These are phyloP conservation scores for Heterobasidion irregulare DNA, from an alignment of 1,284 basidiomycete genomes.

Conservation along the genomic window DNA sequence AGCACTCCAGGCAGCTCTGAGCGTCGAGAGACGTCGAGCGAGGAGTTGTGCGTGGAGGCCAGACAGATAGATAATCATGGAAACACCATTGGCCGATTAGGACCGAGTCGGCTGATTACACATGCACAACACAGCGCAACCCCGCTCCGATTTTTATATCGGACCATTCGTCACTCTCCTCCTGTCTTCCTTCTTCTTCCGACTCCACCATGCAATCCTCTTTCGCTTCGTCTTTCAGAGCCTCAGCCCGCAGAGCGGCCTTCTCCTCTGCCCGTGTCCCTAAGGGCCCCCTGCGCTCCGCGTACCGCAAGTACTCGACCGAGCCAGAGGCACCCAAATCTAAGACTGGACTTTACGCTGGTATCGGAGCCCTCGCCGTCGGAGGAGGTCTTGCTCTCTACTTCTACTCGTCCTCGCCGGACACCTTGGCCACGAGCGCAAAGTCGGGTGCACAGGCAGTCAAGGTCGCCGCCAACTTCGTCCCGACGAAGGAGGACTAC, in stretches of 20 bases:
- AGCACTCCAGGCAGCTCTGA: not conserved
- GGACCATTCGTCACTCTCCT: not conserved
- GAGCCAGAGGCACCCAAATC: constrained; percentile 34
- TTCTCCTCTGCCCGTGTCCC: constrained; percentile 25
- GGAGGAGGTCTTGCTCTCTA: constrained; percentile 45
- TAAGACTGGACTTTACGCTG: constrained; percentile 46
- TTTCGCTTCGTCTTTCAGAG: constrained; percentile 33
- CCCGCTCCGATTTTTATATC: not conserved
- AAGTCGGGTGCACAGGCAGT: constrained; percentile 53
- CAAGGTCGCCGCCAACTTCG: constrained; percentile 57
- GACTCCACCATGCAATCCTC: constrained; percentile 31
- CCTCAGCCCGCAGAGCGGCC: constrained; percentile 34
- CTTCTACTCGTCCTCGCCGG: constrained; percentile 32
- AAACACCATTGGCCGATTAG: not conserved
- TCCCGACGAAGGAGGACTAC: constrained; percentile 74
- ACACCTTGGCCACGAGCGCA: constrained; percentile 38
- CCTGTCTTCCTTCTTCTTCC: not conserved
- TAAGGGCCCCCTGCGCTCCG: constrained; percentile 18
- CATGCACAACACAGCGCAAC: not conserved
- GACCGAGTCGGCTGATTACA: not conserved
- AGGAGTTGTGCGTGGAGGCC: not conserved
- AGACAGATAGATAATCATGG: not conserved
- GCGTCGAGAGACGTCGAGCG: not conserved
- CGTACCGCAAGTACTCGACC: constrained; percentile 54
- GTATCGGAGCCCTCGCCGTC: constrained; percentile 40